These are phyloP conservation scores for Diaporthe vaccinii DNA, from an alignment of 2,329 filamentous ascomycete genomes.

Conservation along the genomic window DNA sequence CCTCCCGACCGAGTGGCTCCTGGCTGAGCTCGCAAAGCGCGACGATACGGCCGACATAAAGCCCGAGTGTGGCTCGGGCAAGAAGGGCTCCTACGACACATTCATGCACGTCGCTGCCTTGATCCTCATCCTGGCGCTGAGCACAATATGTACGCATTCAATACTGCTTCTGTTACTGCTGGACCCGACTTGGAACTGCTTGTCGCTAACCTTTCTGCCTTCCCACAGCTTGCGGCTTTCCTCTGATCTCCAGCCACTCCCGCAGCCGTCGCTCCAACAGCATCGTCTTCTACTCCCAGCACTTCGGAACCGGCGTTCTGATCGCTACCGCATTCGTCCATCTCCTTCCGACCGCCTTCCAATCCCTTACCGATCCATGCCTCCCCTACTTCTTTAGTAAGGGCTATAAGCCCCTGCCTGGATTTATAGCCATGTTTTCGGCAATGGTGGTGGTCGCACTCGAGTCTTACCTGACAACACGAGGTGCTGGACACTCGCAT, in stretches of 20 bases:
- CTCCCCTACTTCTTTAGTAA: constrained; percentile 84
- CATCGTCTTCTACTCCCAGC: constrained; percentile 77
- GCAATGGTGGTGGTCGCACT: constrained; percentile 87
- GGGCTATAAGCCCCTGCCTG: constrained; percentile 84
- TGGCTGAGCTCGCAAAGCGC: constrained; percentile 66
- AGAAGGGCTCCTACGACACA: constrained; percentile 73
- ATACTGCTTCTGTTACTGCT: background rate
- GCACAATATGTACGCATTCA: constrained; percentile 64
- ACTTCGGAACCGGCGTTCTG: constrained; percentile 87
- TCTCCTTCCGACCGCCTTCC: constrained; percentile 76
- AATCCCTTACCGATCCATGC: constrained; percentile 76
- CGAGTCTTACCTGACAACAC: constrained; percentile 88
- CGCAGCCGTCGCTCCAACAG: constrained; percentile 69
- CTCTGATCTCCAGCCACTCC: constrained; percentile 72
- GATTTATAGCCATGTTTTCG: constrained; percentile 84
- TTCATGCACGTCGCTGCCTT: constrained; percentile 77
- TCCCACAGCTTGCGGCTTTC: constrained; percentile 72
- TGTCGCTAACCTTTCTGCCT: constrained; percentile 28
- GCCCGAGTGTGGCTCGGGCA: constrained; percentile 66
- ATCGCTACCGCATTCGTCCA: constrained; percentile 90
- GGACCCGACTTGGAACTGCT: background rate
- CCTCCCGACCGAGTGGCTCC: constrained; percentile 65
- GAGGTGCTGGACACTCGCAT: constrained; percentile 73
- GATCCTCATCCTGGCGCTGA: constrained; percentile 73
- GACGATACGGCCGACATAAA: constrained; percentile 55